phyloP scores from a whole-genome alignment of 306 rosid species.

The Albizia julibrissin region DNA sequence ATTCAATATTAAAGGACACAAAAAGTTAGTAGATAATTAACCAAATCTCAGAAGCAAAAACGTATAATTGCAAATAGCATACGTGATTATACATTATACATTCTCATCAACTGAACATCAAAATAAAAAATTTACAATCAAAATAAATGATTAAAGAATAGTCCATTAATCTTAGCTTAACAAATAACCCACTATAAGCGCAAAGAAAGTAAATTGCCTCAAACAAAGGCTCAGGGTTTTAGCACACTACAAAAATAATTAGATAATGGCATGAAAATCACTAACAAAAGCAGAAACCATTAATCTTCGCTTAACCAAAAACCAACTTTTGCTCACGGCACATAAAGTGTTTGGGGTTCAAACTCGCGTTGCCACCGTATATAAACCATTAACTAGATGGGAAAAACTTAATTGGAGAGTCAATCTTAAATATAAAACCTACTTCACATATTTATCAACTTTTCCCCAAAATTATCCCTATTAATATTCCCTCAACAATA shows the following conservation, averaged over 20 bases:
- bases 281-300: not conserved
- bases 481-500: no score
- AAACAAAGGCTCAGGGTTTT: constrained; percentile 40
- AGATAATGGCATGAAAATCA: not conserved
- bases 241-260: not conserved
- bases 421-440: no score
- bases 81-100: not conserved
- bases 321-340: not conserved
- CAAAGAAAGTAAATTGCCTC: not conserved
- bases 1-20: not conserved
- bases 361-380: not conserved
- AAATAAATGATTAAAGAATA: not conserved
- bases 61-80: not conserved
- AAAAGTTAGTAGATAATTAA: not conserved
- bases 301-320: not conserved
- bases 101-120: not conserved
- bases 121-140: not conserved
- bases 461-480: no score
- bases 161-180: not conserved
- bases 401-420: not conserved
- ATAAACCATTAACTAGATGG: not conserved
- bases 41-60: not conserved
- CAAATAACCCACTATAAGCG: not conserved
- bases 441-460: no score
- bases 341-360: not conserved